phyloP scores from a whole-genome alignment of 192 early-diverging fungal species.

The Umbelopsis sp. region DNA sequence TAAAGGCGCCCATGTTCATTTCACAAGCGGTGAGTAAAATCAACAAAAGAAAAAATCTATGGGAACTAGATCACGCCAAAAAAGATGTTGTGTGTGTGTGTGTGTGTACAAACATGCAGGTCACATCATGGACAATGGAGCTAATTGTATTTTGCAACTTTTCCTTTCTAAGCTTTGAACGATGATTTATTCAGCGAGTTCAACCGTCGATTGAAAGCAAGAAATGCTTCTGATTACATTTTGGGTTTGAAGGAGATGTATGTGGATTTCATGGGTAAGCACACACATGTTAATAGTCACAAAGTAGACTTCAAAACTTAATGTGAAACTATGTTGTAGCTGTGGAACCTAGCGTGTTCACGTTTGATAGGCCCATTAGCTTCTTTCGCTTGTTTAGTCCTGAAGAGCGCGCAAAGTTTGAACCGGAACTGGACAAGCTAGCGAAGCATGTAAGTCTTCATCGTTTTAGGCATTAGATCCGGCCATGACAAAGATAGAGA shows the following conservation, averaged over 20 bases:
- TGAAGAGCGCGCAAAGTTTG: slow-evolving; percentile 37
- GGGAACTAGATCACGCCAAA: background rate
- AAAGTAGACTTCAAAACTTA: background rate
- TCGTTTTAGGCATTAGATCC: no score
- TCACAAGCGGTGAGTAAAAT: slow-evolving; percentile 51
- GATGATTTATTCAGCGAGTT: slow-evolving; percentile 59
- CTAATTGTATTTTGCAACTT: background rate
- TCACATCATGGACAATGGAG: slow-evolving; percentile 3
- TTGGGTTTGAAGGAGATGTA: slow-evolving; percentile 72
- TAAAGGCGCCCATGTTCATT: slow-evolving; percentile 62
- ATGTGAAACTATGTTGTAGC: slow-evolving; percentile 21
- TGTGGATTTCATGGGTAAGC: slow-evolving; percentile 80
- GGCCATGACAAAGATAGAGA: background rate
- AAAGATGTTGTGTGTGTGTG: background rate
- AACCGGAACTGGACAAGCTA: slow-evolving; percentile 47
- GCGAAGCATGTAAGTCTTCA: slow-evolving; percentile 49
- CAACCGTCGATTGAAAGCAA: slow-evolving; percentile 50
- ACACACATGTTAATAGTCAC: background rate
- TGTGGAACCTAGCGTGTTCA: slow-evolving; percentile 51
- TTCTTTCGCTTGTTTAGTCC: slow-evolving; percentile 70
- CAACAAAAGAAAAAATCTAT: background rate
- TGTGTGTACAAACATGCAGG: slow-evolving; percentile 14
- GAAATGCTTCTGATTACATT: slow-evolving; percentile 59
- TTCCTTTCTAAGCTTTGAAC: slow-evolving; percentile 58
- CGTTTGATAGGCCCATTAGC: slow-evolving; percentile 69